These are phyloP conservation scores for Cytospora paraplurivora DNA, from an alignment of 2,329 filamentous ascomycete species.

Conservation along the genomic window DNA sequence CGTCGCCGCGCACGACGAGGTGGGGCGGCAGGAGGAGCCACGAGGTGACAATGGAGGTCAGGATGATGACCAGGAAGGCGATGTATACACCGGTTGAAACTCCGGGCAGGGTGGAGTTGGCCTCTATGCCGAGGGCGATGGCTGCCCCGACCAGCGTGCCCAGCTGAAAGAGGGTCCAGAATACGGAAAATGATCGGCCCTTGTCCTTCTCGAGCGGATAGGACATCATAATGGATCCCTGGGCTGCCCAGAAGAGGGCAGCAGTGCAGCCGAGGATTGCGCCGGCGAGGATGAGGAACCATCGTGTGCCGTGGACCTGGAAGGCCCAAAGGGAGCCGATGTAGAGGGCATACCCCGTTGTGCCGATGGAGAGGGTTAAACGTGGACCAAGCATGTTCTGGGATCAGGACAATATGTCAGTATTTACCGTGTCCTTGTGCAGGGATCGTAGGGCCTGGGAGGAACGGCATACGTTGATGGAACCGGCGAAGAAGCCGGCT, in stretches of 20 bases:
- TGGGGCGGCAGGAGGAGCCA: constrained; percentile 30
- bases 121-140: constrained; percentile 34
- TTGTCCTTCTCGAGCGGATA: constrained; percentile 32
- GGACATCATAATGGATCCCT: constrained; percentile 30
- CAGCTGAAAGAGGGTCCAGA: constrained; percentile 34
- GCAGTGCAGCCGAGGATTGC: constrained; percentile 30
- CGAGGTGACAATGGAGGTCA: constrained; percentile 28
- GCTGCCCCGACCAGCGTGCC: constrained; percentile 33
- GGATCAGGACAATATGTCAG: constrained; percentile 2
- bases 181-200: constrained; percentile 31
- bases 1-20: constrained; percentile 31
- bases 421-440: not conserved
- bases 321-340: constrained; percentile 30
- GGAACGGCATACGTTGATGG: constrained; percentile 27
- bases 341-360: constrained; percentile 30
- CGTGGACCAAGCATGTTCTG: constrained; percentile 32
- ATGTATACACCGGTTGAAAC: constrained; percentile 35
- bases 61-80: constrained; percentile 35
- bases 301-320: constrained; percentile 29
- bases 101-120: constrained; percentile 28
- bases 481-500: constrained; percentile 29
- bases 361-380: constrained; percentile 30
- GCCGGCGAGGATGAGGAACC: constrained; percentile 31
- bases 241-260: constrained; percentile 31
- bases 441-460: not conserved